Base-by-base conservation (phyloP, 2,329 filamentous ascomycete genomes). In the Fusarium fujikuroi region DNA sequence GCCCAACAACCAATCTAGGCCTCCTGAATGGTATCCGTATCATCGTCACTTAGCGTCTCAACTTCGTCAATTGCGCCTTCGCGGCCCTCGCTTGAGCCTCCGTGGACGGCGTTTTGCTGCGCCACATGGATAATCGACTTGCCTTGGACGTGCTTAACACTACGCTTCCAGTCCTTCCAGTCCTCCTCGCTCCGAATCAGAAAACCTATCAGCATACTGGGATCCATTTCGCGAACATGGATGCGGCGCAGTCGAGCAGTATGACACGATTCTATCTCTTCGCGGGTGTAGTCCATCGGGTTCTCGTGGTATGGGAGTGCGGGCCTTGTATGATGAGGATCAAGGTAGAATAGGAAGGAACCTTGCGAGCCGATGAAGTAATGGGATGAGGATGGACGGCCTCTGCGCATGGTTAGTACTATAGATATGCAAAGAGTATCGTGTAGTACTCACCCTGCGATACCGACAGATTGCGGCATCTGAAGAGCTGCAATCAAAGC, bases 151-250 rank as follows among this genome's bases (percentile, higher is more conserved):
- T 92, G 89, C 75, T 90, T 90, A 5, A 97, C 87, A n/a, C 90
- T 88, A 66, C 89, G 86, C 78, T 93, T 92, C 95, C 95, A 98
- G 60, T 90, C 88, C 43, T 88, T 84, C 92, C 95, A 98, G 75
- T 99, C 96, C 47, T 91, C 88, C 76, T 95, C 91, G 65, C 93
- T 90, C 44, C 88, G 89, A 70, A 99, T 95, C 40, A 99, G 84
- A 78, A 98, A 98, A 9, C 94, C 95, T 73, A 99, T 93, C 46
- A 99, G 85, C 96, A 99, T 99, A 79, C 95, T 98, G 0, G 96
- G 96, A 78, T 99, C 96, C 93, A 99, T 96, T 79, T 98, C 95
- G 66, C 91, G 91, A 54, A 99, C 88, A 75, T 96, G 92, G 36
- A 99, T 87, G 63, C 93, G 89, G 42, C 95, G 91, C 23, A 99